Conservation (phyloP, 495 filamentous ascomycete genomes). For the Hyaloscypha bicolor region DNA sequence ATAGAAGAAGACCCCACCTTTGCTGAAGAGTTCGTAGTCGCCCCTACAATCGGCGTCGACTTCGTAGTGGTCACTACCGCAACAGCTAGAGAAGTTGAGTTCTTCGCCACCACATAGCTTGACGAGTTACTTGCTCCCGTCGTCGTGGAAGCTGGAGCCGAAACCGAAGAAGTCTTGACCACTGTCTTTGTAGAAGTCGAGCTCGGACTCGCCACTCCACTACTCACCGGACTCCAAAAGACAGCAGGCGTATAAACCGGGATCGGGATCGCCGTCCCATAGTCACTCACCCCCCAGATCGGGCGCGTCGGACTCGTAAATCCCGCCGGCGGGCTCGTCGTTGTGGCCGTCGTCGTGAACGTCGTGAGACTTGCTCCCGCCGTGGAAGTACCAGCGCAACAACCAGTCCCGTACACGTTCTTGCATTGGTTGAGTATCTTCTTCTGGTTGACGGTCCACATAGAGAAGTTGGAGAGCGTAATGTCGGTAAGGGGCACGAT, state of each 20-base stretch:
- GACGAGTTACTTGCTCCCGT: neutral
- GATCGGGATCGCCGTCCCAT: slow-evolving; percentile 16
- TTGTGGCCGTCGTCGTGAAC: neutral
- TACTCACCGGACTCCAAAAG: slow-evolving; percentile 14
- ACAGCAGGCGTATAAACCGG: slow-evolving; percentile 23
- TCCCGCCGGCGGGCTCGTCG: slow-evolving; percentile 26
- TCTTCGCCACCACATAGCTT: neutral
- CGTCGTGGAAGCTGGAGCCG: neutral
- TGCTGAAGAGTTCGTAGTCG: neutral
- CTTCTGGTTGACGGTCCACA: slow-evolving; percentile 56
- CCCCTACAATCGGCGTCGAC: neutral
- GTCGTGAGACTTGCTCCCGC: slow-evolving; percentile 3
- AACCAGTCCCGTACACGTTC: slow-evolving; percentile 34
- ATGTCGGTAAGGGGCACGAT: slow-evolving; percentile 52
- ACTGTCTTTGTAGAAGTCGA: neutral
- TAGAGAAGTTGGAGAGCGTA: slow-evolving; percentile 54
- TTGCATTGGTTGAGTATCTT: slow-evolving; percentile 24
- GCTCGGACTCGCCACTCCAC: neutral
- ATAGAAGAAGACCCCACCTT: neutral
- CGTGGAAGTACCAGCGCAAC: slow-evolving; percentile 22
- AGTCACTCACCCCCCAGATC: slow-evolving; percentile 12
- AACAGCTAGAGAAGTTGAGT: neutral
- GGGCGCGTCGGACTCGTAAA: slow-evolving; percentile 7
- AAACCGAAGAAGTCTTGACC: neutral
- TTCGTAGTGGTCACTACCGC: neutral